Conservation (phyloP, 805 yeast species). For the Candida mattraensis region DNA sequence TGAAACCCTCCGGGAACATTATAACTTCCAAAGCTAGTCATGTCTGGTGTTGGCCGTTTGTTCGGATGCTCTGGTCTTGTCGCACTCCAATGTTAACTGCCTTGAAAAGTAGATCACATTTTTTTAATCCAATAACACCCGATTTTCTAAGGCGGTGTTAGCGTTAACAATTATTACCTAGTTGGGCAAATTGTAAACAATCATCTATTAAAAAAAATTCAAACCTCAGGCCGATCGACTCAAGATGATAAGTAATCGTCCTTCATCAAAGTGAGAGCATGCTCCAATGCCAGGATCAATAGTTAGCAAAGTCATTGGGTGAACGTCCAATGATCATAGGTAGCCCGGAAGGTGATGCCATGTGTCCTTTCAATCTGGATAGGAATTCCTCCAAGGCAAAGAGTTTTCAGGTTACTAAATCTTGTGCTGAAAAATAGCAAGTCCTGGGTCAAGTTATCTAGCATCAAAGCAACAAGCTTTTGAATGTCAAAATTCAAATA, state of each 20-base stretch:
- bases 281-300: neutral
- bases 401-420: slow-evolving; percentile 11
- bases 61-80: too few species aligned
- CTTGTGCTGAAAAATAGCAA: slow-evolving; percentile 16
- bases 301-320: neutral
- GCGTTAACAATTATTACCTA: slow-evolving; percentile 9
- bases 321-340: slow-evolving; percentile 22
- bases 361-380: slow-evolving; percentile 10
- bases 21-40: slow-evolving; percentile 10
- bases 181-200: slow-evolving; percentile 19
- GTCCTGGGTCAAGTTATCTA: slow-evolving; percentile 26
- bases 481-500: slow-evolving; percentile 15
- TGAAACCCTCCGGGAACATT: slow-evolving; percentile 26
- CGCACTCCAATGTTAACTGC: too few species aligned
- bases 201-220: slow-evolving; percentile 3
- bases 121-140: neutral
- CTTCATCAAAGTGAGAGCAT: neutral
- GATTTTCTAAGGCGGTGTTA: slow-evolving; percentile 1
- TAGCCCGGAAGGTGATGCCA: slow-evolving; percentile 12
- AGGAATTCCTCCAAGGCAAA: slow-evolving; percentile 30
- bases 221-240: slow-evolving; percentile 13
- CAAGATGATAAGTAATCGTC: neutral
- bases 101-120: too few species aligned
- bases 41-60: too few species aligned
- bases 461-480: slow-evolving; percentile 17